Base-by-base conservation (phyloP, 2,329 filamentous ascomycete genomes). In the Pestalotiopsis fici region DNA sequence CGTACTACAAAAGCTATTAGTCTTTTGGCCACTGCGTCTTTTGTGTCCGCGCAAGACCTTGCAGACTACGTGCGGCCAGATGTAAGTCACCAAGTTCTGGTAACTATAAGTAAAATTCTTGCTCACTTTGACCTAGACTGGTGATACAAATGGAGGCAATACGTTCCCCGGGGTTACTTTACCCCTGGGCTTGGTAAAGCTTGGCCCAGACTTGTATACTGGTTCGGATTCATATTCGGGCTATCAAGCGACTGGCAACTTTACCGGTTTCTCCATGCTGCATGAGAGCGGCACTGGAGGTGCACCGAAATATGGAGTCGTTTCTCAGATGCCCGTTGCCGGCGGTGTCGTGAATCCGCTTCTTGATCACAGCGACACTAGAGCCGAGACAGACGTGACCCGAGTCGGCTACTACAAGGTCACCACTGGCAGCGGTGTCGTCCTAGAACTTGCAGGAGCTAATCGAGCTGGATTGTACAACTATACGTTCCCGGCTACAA, bases 211-310 rank as follows among this genome's bases (percentile, higher is more conserved):
- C 62, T 75, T 87, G 13, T 81, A 84, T 66, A 81, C 80, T 13
- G 83, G 83, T 13, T 78, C 77, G 11, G 85, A 87, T 69, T 80
- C 81, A 25, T 88, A 88, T 71, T 87, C 85, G 2, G 86, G 86
- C 18, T 88, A 86, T 68, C 79, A 82, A 59, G 73, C 81, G 0
- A 77, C 76, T 31, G 87, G 87, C 3, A 82, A 84, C 37, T 86
- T 90, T 70, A 86, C 83, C 2, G 88, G 87, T 21, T 90, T 90
- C 76, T 87, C 85, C 67, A 82, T 91, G 84, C 86, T 91, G 72
- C 89, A 91, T 70, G 88, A 91, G 74, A 87, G 86, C 68, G 89
- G 90, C 3, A 93, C 90, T 0, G 90, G 90, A 7, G 90, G 90
- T 1, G 88, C 88, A 1, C 89, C 90, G 1, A 92, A 92, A 75